A percentile compares a stretch with the other conserved stretches of the same genome.
Evolutionary conservation across 1,284 basidiomycete genomes (phyloP).

Genomic region (Trametes pubescens): DNA sequence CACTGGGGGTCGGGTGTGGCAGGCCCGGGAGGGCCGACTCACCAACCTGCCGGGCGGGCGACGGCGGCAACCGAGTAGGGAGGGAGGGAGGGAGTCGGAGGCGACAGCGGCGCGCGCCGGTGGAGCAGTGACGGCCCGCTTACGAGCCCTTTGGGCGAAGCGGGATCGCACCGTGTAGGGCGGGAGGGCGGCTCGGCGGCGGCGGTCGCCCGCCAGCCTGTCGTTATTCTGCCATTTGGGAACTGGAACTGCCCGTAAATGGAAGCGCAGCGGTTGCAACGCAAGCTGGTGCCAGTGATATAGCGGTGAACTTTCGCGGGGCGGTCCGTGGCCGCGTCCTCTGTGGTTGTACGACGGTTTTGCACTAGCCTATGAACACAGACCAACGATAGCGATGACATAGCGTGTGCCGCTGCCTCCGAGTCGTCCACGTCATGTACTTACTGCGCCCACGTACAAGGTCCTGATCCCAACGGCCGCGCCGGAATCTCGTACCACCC

Average conservation of each 20-base stretch:
- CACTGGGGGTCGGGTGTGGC: neutral
- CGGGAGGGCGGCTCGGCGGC: no score
- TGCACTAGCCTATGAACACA: neutral
- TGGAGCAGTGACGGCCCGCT: neutral
- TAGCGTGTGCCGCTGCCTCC: neutral
- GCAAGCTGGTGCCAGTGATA: neutral
- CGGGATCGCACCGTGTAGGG: neutral
- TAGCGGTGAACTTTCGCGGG: slow-evolving; percentile 5
- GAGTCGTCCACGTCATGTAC: neutral
- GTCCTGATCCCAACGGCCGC: neutral
- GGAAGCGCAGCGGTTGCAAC: neutral
- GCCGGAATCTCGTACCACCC: neutral
- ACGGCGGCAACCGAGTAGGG: neutral
- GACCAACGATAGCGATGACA: neutral
- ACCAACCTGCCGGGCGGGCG: neutral
- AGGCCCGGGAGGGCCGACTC: neutral
- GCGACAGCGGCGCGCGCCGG: neutral
- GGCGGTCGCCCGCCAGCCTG: neutral
- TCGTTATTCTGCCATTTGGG: neutral
- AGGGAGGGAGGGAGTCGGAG: neutral
- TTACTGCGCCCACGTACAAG: neutral
- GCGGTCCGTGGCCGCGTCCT: neutral
- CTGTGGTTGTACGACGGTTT: neutral
- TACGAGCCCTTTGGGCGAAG: neutral
- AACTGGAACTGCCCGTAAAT: no score